Base-by-base conservation (phyloP, 1,284 basidiomycete species). In the Takashimella koratensis region DNA sequence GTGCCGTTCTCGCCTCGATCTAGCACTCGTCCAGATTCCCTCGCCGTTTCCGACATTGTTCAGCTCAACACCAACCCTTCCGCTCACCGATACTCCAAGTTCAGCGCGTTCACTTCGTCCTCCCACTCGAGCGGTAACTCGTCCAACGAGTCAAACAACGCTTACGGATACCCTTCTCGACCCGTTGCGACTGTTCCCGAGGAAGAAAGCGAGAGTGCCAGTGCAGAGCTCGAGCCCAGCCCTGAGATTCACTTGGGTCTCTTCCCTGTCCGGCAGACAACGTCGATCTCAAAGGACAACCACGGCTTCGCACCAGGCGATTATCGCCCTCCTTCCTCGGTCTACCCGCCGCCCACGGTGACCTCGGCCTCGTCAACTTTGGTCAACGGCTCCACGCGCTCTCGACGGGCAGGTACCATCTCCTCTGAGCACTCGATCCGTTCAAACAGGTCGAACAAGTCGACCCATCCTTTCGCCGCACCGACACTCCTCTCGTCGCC, bases 401-500 rank as follows among this genome's bases (percentile, higher is more conserved):
- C 41, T 3, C 6, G 27, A 16, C 55, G 59, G 4, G 27, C 62
- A 20, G 61, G 58, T 10, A 69, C 65, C 4, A 50, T 66, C 46
- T 62, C 63, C 3, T 63, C 65, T 2, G 47, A 25, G 20, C 41
- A 49, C 26, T 66, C 62, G 1, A 46, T 22, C 41, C 46, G 57
- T 21, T 60, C 67, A 11, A 53, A 49, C 30, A 49, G 55, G 25
- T 60, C 67, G 10, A 50, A 21, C 19, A 55, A 58, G 36, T 52
- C 59, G 10, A 50, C 55, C 12, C 70, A 73, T 53, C 71, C 71
- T 8, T 73, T 71, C 49, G 68, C 68, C n/a, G 57, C 57, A 40
- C 36, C 40, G 19, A 44, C 60, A 58, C 50, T 58, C 54, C 20
- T 57, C 51, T 46, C 46, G 49, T 41, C 57, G 56, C 51, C 63